Evolutionary conservation across 2,329 filamentous ascomycete genomes (phyloP).

Genomic region (Nemania serpens): DNA sequence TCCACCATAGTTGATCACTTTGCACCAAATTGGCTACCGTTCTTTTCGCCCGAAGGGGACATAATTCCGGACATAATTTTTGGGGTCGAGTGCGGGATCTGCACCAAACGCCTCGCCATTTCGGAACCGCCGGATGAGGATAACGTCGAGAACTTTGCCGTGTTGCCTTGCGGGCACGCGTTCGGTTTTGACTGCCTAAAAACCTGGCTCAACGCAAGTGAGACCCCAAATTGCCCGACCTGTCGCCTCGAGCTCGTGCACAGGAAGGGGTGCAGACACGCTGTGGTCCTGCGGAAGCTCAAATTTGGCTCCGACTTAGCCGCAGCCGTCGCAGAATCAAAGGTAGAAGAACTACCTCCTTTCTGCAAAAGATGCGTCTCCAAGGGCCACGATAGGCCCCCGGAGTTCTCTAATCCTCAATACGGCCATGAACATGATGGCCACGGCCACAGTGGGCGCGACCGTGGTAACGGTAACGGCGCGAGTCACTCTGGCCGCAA

Average conservation of each 20-base stretch:
- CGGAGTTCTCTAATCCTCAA: not conserved
- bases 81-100: conserved; percentile 4
- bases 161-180: conserved; percentile 1
- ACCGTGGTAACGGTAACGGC: no score
- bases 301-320: no score
- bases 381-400: no score
- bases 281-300: no score
- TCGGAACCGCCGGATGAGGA: not conserved
- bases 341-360: no score
- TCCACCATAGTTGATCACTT: conserved; percentile 6
- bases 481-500: no score
- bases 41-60: not conserved
- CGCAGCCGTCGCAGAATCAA: no score
- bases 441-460: not conserved
- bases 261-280: no score
- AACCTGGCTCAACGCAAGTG: not conserved
- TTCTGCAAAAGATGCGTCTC: no score
- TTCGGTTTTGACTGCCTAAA: not conserved
- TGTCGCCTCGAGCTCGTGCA: conserved; percentile 8
- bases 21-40: conserved; percentile 17
- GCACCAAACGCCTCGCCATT: conserved; percentile 5
- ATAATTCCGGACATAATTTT: not conserved
- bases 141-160: not conserved
- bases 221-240: not conserved
- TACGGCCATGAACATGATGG: not conserved